Evolutionary conservation across 1,284 basidiomycete genomes (phyloP), one percentile per base, ranked within the genome.

Genomic region (Sporisorium graminicola): DNA sequence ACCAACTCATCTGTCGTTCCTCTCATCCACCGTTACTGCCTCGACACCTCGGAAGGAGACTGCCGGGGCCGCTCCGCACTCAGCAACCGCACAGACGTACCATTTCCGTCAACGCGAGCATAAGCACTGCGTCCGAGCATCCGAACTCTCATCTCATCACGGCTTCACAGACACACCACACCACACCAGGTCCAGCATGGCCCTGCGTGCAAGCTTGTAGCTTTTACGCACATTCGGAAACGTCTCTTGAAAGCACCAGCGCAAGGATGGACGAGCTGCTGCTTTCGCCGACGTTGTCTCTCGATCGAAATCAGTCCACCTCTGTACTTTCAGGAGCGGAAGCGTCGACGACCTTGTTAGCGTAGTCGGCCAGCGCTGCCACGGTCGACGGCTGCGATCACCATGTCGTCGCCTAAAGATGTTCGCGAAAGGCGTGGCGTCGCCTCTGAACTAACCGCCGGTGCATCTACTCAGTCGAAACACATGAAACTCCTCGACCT

Each of bases 401-500:
- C 8, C 22, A 68, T 67, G 59, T 42, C 55, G 35, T 57, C 37
- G 20, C 13, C 50, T 13, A 27, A 20, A 3, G 16, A 37, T 12
- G n/a, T n/a, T 2, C 22, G 33, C 13, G 47, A 26, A n/a, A n/a
- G n/a, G n/a, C n/a, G n/a, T n/a, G n/a, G n/a, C n/a, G n/a, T n/a
- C n/a, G n/a, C n/a, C n/a, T n/a, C n/a, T n/a, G n/a, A n/a, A n/a
- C n/a, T n/a, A n/a, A n/a, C n/a, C n/a, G n/a, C n/a, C n/a, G n/a
- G n/a, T n/a, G n/a, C n/a, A n/a, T n/a, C n/a, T 12, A 2, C 27
- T 13, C 35, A 42, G 2, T 10, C n/a, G 33, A 20, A 18, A 14
- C 57, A 29, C 8, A 18, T 52, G 6, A 40, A 59, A 20, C 57
- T 71, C 14, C 62, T 49, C 14, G 66, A 65, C n/a, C 68, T 76